These are phyloP conservation scores for Cystobasidium slooffiae DNA, from an alignment of 1,284 basidiomycete genomes.

Conservation along the genomic window DNA sequence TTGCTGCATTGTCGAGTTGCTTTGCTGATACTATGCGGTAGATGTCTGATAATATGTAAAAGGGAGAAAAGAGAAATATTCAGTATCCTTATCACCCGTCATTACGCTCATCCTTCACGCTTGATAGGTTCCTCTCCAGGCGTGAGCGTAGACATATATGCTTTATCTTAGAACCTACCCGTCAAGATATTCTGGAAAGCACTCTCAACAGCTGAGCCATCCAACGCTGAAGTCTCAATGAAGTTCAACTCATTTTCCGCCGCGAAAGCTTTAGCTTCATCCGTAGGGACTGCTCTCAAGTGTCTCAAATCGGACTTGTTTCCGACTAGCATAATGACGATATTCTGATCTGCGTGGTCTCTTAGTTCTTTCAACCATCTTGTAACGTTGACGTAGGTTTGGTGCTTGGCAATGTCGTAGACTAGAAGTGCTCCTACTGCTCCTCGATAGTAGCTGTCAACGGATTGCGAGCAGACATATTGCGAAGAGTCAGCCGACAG, in stretches of 20 bases:
- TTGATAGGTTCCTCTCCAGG: too few relatives aligned
- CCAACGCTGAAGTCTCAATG: conserved; percentile 99
- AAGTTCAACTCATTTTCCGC: conserved; percentile 54
- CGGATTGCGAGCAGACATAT: too few relatives aligned
- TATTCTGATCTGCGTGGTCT: conserved; percentile 61
- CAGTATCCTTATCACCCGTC: too few relatives aligned
- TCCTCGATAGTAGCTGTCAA: conserved; percentile 90
- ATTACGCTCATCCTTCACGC: too few relatives aligned
- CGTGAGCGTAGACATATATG: too few relatives aligned
- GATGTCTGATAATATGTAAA: conserved; percentile 67
- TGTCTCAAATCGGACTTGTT: conserved; percentile 98
- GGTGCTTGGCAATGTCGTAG: conserved; percentile 70
- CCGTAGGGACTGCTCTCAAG: conserved; percentile 91
- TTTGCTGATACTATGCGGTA: conserved; percentile 92
- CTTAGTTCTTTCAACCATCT: conserved; percentile 98
- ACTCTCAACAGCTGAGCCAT: conserved; percentile 95
- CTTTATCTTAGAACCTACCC: too few relatives aligned
- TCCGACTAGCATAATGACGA: conserved; percentile 62
- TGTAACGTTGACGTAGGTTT: conserved; percentile 92
- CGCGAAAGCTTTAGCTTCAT: conserved; percentile 58
- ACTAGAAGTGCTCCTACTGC: conserved; percentile 71
- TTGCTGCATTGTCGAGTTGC: conserved; percentile 76
- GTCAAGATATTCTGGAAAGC: conserved; percentile 97
- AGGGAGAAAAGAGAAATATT: background rate
- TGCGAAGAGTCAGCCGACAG: too few relatives aligned